Conservation (phyloP, 495 filamentous ascomycete species). For the Podospora pseudoanserina region DNA sequence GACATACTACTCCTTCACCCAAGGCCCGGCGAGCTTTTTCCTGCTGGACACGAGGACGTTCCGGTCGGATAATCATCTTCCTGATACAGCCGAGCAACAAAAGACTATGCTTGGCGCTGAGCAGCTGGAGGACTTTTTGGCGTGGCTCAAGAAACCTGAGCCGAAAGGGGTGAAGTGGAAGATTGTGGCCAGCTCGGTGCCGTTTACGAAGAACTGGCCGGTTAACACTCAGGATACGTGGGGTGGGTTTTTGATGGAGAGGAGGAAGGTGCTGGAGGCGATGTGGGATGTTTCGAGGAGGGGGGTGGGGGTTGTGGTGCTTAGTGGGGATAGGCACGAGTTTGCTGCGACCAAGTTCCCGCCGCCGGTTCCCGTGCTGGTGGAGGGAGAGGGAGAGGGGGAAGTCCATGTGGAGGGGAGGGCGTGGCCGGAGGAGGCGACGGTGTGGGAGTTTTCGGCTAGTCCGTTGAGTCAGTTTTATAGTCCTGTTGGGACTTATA, state of each 20-base stretch:
- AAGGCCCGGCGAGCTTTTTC: constrained; percentile 91
- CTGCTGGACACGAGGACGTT: constrained; percentile 90
- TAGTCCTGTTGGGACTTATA: constrained; percentile 77
- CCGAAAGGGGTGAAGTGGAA: constrained; percentile 85
- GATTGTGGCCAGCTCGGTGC: constrained; percentile 79
- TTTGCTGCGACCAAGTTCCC: constrained; percentile 90
- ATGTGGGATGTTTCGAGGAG: constrained; percentile 81
- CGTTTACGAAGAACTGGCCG: constrained; percentile 96
- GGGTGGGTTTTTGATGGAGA: constrained; percentile 82
- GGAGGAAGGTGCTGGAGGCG: constrained; percentile 72
- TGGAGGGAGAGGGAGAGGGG: neutral
- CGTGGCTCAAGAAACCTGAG: constrained; percentile 66
- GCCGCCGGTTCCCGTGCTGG: constrained; percentile 45
- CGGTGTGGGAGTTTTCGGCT: constrained; percentile 82
- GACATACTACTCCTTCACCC: constrained; percentile 81
- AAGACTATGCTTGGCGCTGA: constrained; percentile 84
- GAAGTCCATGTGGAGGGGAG: constrained; percentile 26
- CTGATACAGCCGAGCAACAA: constrained; percentile 43
- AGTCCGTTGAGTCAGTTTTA: constrained; percentile 93
- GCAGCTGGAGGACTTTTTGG: constrained; percentile 75
- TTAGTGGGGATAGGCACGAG: constrained; percentile 90
- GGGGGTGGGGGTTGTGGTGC: constrained; percentile 72
- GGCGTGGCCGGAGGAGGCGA: constrained; percentile 54
- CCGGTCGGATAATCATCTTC: constrained; percentile 56
- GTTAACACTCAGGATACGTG: constrained; percentile 82